Evolutionary conservation across 2,329 filamentous ascomycete genomes (phyloP).

Genomic region (Fusarium napiforme): DNA sequence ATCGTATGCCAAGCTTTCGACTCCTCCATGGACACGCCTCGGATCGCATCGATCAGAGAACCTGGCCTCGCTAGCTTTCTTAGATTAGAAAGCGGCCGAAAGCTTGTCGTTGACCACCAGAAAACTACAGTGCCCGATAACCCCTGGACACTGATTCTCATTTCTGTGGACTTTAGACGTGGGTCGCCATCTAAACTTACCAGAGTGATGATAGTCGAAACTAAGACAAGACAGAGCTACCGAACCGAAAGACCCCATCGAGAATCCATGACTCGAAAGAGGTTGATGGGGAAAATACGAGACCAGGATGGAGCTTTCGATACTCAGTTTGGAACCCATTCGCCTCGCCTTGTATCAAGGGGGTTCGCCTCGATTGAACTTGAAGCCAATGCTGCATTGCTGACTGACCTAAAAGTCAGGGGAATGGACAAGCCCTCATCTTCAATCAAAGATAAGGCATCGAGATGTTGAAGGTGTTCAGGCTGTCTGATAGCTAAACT

Average conservation of each 20-base stretch:
- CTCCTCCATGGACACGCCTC: constrained; percentile 10
- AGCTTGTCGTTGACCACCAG: constrained; percentile 25
- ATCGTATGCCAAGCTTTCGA: constrained; percentile 21
- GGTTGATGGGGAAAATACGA: constrained; percentile 12
- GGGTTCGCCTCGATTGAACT: background rate
- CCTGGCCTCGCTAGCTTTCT: constrained; percentile 6
- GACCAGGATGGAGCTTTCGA: background rate
- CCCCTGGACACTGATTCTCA: constrained; percentile 10
- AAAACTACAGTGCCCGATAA: background rate
- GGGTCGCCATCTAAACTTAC: constrained; percentile 4
- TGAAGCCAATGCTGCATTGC: background rate
- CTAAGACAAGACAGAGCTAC: constrained; percentile 6
- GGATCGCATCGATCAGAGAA: constrained; percentile 19
- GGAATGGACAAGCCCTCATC: constrained; percentile 5
- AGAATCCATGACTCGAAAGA: constrained; percentile 17
- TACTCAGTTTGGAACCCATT: constrained; percentile 5
- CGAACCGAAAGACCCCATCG: background rate
- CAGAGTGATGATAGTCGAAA: background rate
- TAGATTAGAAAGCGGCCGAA: constrained; percentile 11
- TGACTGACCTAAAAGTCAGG: constrained; percentile 10
- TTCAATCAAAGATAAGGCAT: constrained; percentile 34
- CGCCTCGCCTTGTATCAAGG: background rate
- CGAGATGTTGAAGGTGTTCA: constrained; percentile 1
- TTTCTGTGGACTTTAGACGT: constrained; percentile 20
- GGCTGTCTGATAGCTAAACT: constrained; percentile 12